Evolutionary conservation across 768 basidiomycete species (phyloP).

Genomic region (Pulveroboletus sp.): DNA sequence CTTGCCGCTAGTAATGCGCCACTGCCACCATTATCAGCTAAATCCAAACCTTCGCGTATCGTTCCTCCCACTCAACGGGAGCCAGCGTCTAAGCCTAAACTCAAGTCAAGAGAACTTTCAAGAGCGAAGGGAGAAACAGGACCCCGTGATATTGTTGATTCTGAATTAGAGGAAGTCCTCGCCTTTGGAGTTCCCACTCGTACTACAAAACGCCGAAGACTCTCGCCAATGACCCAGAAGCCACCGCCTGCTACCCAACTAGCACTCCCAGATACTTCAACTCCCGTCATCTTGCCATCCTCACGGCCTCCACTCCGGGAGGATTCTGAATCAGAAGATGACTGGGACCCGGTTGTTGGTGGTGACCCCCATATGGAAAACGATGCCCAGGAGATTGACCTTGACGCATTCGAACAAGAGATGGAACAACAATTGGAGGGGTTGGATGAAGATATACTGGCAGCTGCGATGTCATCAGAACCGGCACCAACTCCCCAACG

Average conservation of each 20-base stretch:
- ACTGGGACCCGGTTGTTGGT: slow-evolving; percentile 47
- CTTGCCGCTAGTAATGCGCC: slow-evolving; percentile 17
- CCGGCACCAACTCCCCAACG: slow-evolving; percentile 26
- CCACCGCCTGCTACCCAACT: slow-evolving; percentile 22
- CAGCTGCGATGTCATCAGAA: slow-evolving; percentile 37
- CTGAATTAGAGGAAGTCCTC: slow-evolving; percentile 41
- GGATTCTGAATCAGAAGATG: slow-evolving; percentile 44
- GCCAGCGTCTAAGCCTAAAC: slow-evolving; percentile 23
- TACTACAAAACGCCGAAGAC: slow-evolving; percentile 31
- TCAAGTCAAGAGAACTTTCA: slow-evolving; percentile 19
- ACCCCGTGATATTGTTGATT: slow-evolving; percentile 19
- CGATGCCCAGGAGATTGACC: slow-evolving; percentile 32
- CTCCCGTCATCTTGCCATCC: slow-evolving; percentile 29
- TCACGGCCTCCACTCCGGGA: slow-evolving; percentile 25
- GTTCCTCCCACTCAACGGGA: slow-evolving; percentile 22
- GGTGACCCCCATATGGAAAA: slow-evolving; percentile 23
- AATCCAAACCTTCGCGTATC: slow-evolving; percentile 29
- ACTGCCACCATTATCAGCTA: slow-evolving; percentile 26
- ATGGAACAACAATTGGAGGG: slow-evolving; percentile 36
- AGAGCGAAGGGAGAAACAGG: slow-evolving; percentile 23
- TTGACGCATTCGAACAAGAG: slow-evolving; percentile 33
- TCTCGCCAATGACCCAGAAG: slow-evolving; percentile 20
- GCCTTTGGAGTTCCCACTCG: slow-evolving; percentile 45
- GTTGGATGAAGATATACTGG: slow-evolving; percentile 49
- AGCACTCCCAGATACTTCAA: slow-evolving; percentile 36